A percentile compares a stretch with the other conserved stretches of the same genome.
These are phyloP conservation scores for Cyclostephanos invisitatus DNA, from an alignment of 108 stramenopile species.

Conservation along the genomic window DNA sequence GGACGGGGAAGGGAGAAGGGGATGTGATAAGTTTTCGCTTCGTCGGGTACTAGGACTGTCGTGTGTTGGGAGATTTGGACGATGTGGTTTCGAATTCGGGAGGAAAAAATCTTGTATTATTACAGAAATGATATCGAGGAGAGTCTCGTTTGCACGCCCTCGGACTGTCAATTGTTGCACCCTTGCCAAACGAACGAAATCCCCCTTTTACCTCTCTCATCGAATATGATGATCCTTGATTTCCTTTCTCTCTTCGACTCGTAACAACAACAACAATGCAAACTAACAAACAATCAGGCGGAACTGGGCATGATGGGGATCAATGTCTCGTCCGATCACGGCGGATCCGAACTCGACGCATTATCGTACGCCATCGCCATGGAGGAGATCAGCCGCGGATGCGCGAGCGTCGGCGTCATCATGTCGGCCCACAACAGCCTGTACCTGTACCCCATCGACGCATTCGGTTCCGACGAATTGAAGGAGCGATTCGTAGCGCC, in stretches of 20 bases:
- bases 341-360: slow-evolving; percentile 92
- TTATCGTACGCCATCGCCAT: slow-evolving; percentile 97
- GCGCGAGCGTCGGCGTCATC: slow-evolving; percentile 95
- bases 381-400: slow-evolving; percentile 97
- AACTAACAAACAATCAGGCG: slow-evolving; percentile 24
- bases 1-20: no score
- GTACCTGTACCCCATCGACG: slow-evolving; percentile 91
- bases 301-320: slow-evolving; percentile 98
- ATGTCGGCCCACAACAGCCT: slow-evolving; percentile 96
- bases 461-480: slow-evolving; percentile 88
- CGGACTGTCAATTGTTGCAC: no score
- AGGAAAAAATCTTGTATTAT: no score
- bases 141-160: neutral
- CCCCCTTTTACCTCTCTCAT: no score
- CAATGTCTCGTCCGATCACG: slow-evolving; percentile 73
- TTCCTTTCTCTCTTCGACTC: neutral
- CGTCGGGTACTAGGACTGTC: no score
- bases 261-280: neutral
- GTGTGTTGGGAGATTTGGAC: no score
- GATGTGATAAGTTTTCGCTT: no score
- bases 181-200: no score
- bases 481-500: slow-evolving; percentile 80
- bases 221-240: no score
- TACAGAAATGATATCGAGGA: no score
- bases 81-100: no score